Evolutionary conservation across 1,284 basidiomycete genomes (phyloP).

Genomic region (Cutaneotrichosporon sp.): DNA sequence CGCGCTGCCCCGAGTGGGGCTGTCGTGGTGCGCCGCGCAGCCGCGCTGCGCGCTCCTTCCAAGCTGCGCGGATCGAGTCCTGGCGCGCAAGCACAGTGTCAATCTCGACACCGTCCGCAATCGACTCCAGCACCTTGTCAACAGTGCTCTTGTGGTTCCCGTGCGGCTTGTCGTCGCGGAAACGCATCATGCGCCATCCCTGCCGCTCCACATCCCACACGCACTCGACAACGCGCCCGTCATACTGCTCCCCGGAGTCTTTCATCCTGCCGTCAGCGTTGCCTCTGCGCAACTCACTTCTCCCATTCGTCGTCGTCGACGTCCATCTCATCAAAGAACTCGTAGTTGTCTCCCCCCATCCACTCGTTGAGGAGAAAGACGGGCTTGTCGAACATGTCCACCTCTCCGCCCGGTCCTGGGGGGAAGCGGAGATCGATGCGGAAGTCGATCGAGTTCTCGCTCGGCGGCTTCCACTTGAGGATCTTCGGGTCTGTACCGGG

Average conservation of each 20-base stretch:
- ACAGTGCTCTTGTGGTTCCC: slow-evolving; percentile 83
- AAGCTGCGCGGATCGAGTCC: slow-evolving; percentile 43
- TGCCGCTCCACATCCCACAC: slow-evolving; percentile 70
- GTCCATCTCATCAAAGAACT: slow-evolving; percentile 81
- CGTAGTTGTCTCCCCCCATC: slow-evolving; percentile 66
- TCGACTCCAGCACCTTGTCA: slow-evolving; percentile 79
- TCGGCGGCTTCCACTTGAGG: slow-evolving; percentile 98
- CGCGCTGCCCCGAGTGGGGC: not conserved
- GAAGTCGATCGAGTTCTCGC: slow-evolving; percentile 98
- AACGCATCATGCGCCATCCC: slow-evolving; percentile 85
- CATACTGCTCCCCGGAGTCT: slow-evolving; percentile 75
- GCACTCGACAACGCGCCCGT: slow-evolving; percentile 92
- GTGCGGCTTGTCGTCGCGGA: slow-evolving; percentile 84
- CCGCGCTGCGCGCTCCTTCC: slow-evolving; percentile 40
- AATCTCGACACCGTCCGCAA: slow-evolving; percentile 86
- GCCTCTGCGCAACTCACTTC: slow-evolving; percentile 58
- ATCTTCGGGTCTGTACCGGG: slow-evolving; percentile 91
- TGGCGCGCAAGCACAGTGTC: slow-evolving; percentile 60
- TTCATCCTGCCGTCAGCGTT: slow-evolving; percentile 66
- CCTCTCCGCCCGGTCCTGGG: slow-evolving; percentile 59
- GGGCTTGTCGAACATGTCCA: slow-evolving; percentile 82
- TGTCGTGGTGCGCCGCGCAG: not conserved
- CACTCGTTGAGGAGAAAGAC: slow-evolving; percentile 80
- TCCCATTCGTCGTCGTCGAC: slow-evolving; percentile 93
- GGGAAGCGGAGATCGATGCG: slow-evolving; percentile 91